Conservation (phyloP, 345 rosid genomes). For the Clarkia xantiana region DNA sequence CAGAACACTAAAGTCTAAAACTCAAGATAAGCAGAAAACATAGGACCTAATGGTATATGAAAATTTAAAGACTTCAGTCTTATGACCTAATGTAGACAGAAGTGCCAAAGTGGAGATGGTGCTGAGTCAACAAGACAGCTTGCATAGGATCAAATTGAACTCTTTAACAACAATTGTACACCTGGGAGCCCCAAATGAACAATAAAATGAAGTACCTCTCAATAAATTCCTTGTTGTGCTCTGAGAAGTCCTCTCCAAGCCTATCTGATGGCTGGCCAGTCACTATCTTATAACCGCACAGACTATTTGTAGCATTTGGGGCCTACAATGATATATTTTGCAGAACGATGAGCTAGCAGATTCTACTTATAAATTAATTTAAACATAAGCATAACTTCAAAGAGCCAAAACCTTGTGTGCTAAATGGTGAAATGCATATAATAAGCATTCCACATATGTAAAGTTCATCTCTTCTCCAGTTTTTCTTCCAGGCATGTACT, state of each 20-base stretch:
- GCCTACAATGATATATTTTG: slow-evolving; percentile 29
- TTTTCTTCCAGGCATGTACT: slow-evolving; percentile 85
- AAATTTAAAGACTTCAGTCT: too few species aligned
- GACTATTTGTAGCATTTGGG: slow-evolving; percentile 91
- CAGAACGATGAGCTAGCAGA: too few species aligned
- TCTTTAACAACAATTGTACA: background rate
- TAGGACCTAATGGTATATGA: too few species aligned
- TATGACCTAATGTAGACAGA: too few species aligned
- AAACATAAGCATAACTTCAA: slow-evolving; percentile 4
- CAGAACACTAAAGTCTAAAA: too few species aligned
- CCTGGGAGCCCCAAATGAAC: background rate
- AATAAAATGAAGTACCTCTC: slow-evolving; percentile 43
- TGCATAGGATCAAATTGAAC: background rate
- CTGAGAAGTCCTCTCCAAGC: slow-evolving; percentile 95
- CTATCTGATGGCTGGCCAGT: slow-evolving; percentile 96
- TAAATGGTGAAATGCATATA: slow-evolving; percentile 77
- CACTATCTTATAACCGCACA: slow-evolving; percentile 94
- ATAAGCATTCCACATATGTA: slow-evolving; percentile 85
- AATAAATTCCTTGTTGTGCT: slow-evolving; percentile 62
- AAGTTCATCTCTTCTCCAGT: slow-evolving; percentile 94
- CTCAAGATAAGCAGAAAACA: too few species aligned
- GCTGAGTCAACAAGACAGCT: too few species aligned
- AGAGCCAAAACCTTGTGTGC: slow-evolving; percentile 63
- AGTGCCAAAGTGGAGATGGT: too few species aligned
- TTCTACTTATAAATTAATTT: background rate